phyloP scores from a whole-genome alignment of 768 basidiomycete genomes.

The Collybia mongolica region DNA sequence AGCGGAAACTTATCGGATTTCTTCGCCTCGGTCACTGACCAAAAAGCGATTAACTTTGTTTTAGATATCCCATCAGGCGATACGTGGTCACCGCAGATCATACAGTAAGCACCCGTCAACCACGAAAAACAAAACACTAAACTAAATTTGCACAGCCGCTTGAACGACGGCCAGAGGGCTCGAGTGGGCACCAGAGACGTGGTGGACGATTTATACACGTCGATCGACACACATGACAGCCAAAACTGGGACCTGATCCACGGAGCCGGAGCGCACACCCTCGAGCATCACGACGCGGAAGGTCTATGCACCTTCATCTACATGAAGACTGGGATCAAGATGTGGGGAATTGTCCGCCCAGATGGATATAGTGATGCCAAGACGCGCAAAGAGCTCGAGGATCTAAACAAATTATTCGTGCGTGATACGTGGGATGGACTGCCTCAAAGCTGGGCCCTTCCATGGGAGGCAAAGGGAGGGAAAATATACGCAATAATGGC shows the following conservation, averaged over 20 bases:
- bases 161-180: too few relatives aligned
- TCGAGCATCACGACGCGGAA: slow-evolving; percentile 10
- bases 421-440: not conserved
- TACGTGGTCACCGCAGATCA: too few relatives aligned
- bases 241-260: slow-evolving; percentile 4
- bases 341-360: slow-evolving; percentile 6
- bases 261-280: slow-evolving; percentile 3
- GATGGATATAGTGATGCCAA: not conserved
- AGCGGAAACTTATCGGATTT: too few relatives aligned
- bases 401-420: not conserved
- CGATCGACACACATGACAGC: not conserved
- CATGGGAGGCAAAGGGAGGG: not conserved
- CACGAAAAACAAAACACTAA: too few relatives aligned
- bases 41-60: too few relatives aligned
- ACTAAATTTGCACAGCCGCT: too few relatives aligned
- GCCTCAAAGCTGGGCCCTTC: not conserved
- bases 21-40: too few relatives aligned
- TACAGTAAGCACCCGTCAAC: too few relatives aligned
- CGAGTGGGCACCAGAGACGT: too few relatives aligned
- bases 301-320: slow-evolving; percentile 5
- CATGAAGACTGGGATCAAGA: slow-evolving; percentile 6
- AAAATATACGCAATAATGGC: not conserved
- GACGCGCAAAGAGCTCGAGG: not conserved
- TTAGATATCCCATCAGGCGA: too few relatives aligned
- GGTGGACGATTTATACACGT: too few relatives aligned